These are phyloP conservation scores for Podospora conica DNA, from an alignment of 495 filamentous ascomycete genomes.

Conservation along the genomic window DNA sequence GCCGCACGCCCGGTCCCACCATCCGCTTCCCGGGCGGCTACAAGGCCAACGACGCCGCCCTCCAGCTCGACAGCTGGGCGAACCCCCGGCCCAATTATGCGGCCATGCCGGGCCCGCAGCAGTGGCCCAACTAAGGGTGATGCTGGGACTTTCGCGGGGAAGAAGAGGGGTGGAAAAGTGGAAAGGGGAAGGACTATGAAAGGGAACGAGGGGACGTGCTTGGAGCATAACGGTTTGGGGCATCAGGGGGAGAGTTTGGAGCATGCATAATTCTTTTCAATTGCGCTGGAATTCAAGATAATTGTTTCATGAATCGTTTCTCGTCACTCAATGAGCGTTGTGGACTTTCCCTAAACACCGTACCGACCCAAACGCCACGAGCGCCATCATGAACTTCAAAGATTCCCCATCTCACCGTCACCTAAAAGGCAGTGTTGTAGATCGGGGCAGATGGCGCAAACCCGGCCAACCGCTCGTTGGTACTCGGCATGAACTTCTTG, in stretches of 20 bases:
- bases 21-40: constrained; percentile 12
- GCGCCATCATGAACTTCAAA: background rate
- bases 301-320: background rate
- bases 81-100: constrained; percentile 14
- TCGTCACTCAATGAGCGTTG: background rate
- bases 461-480: background rate
- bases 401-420: background rate
- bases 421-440: background rate
- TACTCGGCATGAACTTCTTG: background rate
- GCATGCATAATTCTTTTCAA: background rate
- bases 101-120: constrained; percentile 13
- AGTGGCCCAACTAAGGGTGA: constrained; percentile 8
- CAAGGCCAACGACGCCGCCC: constrained; percentile 12
- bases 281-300: background rate
- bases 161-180: background rate
- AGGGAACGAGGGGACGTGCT: too few relatives aligned
- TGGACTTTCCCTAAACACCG: background rate
- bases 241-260: too few relatives aligned
- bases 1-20: constrained; percentile 9
- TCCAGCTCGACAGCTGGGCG: constrained; percentile 16
- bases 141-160: background rate
- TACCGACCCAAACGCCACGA: background rate
- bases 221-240: too few relatives aligned
- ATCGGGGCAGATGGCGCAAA: background rate
- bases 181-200: too few relatives aligned